Evolutionary conservation across 225 moss, liverwort and hornwort species (phyloP).

Genomic region (Lunularia cruciata): DNA sequence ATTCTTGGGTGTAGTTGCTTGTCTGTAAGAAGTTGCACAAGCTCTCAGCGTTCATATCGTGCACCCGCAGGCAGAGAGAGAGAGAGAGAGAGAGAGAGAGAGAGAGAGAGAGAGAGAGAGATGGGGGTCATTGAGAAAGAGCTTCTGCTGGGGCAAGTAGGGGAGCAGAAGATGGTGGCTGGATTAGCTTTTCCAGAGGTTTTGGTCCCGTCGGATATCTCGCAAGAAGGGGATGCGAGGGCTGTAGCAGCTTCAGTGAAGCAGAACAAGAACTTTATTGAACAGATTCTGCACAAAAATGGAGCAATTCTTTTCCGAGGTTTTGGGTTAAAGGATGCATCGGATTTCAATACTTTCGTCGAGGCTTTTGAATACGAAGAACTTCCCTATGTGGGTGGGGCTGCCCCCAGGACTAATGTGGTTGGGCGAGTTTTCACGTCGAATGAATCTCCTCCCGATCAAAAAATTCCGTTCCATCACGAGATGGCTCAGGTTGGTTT

Average conservation of each 20-base stretch:
- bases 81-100: no score
- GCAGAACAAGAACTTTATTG: slow-evolving; percentile 65
- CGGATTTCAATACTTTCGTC: slow-evolving; percentile 81
- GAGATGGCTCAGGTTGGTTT: slow-evolving; percentile 91
- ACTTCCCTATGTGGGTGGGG: slow-evolving; percentile 94
- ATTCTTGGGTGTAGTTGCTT: no score
- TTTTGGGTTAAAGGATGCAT: slow-evolving; percentile 65
- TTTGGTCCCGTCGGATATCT: slow-evolving; percentile 42
- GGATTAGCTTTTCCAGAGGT: slow-evolving; percentile 83
- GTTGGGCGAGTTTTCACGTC: slow-evolving; percentile 94
- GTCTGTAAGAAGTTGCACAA: no score
- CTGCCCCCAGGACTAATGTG: slow-evolving; percentile 90
- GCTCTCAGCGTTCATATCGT: no score
- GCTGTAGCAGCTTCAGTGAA: slow-evolving; percentile 56
- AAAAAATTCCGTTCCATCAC: slow-evolving; percentile 94
- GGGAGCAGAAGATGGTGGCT: slow-evolving; percentile 64
- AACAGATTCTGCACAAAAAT: slow-evolving; percentile 57
- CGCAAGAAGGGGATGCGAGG: slow-evolving; percentile 32
- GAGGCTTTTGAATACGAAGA: slow-evolving; percentile 80
- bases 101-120: no score
- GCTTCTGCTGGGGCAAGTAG: slow-evolving; percentile 40
- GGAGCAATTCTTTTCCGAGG: slow-evolving; percentile 79
- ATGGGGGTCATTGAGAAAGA: slow-evolving; percentile 32
- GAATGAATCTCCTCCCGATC: slow-evolving; percentile 96
- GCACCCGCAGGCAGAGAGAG: no score